Base-by-base conservation (phyloP, 495 filamentous ascomycete species). In the Talaromyces borbonicus region DNA sequence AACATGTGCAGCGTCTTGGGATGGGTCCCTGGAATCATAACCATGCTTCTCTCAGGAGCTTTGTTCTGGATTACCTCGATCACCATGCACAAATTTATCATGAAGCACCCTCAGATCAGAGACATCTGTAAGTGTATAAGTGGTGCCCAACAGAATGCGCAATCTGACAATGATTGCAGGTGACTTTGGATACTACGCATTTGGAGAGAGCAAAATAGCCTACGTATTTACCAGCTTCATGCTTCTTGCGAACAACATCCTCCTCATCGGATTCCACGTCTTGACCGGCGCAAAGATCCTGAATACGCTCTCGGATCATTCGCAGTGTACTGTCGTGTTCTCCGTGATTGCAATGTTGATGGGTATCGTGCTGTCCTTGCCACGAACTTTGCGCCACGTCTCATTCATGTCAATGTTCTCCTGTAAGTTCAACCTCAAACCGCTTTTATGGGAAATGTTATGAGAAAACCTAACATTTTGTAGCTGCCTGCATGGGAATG, bases 241-340 rank as follows among this genome's bases (percentile, higher is more conserved):
- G 87, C 90, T 94, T 62, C 60, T 94, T 16, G 58, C 90, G 47
- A 94, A 94, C 70, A 94, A 94, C 53, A 94, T 86, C 8, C 87
- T 92, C 61, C 86, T 90, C 8, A 19, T 79, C 72, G 87, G 77
- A 27, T 73, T 93, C 45, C 86, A 92, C 52, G 82, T 85, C 52
- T 72, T 92, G 15, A 78, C 83, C 5, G 85, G 84, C 32, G 78
- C 86, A 18, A 80, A 87, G 51, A 92, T 88, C 48, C 71, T 94
- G 43, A 92, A 94, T 65, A 90, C 87, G 16, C 84, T 93, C 68
- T 79, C 77, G 18, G 66, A 72, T 51, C 65, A 78, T 49, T 65
- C 69, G 35, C 60, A 81, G 14, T 83, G 84, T 54, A 89, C 87
- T 3, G 75, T 94, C 36, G 77, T 74, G 24, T 90, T 90, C 58